Evolutionary conservation across 2,329 filamentous ascomycete genomes (phyloP).

Genomic region (Lecanicillium sp.): DNA sequence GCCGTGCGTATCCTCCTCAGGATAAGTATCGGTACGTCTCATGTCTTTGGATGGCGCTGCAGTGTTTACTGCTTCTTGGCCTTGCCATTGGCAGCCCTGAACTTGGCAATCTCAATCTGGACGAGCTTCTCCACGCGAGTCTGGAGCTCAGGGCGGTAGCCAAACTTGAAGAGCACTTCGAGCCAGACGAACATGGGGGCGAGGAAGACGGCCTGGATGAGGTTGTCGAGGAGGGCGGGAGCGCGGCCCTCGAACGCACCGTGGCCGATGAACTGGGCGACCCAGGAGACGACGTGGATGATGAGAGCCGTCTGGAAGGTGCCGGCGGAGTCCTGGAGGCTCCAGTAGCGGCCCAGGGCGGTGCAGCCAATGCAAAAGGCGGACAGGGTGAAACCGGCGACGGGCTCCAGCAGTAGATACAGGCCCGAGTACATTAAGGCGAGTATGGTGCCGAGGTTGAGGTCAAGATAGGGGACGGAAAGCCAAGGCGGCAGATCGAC

Average conservation of each 20-base stretch:
- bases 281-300: conserved; percentile 70
- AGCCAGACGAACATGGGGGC: conserved; percentile 98
- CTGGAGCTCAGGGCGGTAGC: conserved; percentile 84
- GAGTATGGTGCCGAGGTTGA: conserved; percentile 58
- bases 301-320: conserved; percentile 53
- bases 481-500: conserved; percentile 60
- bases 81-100: conserved; percentile 52
- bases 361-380: conserved; percentile 69
- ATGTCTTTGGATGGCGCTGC: not conserved
- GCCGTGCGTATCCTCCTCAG: not conserved
- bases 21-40: not conserved
- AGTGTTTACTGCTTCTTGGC: conserved; percentile 36
- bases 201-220: conserved; percentile 84
- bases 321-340: conserved; percentile 43
- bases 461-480: conserved; percentile 57
- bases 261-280: conserved; percentile 87
- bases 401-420: conserved; percentile 89
- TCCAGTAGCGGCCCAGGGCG: conserved; percentile 68
- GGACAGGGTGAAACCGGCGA: conserved; percentile 73
- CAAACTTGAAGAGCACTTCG: conserved; percentile 81
- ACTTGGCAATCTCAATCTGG: conserved; percentile 67
- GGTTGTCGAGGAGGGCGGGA: conserved; percentile 82
- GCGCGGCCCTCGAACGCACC: conserved; percentile 81
- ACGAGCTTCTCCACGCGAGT: conserved; percentile 71
- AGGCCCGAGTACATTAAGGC: conserved; percentile 65